These are phyloP conservation scores for Colletotrichum tofieldiae DNA, from an alignment of 2,329 filamentous ascomycete genomes.

Conservation along the genomic window DNA sequence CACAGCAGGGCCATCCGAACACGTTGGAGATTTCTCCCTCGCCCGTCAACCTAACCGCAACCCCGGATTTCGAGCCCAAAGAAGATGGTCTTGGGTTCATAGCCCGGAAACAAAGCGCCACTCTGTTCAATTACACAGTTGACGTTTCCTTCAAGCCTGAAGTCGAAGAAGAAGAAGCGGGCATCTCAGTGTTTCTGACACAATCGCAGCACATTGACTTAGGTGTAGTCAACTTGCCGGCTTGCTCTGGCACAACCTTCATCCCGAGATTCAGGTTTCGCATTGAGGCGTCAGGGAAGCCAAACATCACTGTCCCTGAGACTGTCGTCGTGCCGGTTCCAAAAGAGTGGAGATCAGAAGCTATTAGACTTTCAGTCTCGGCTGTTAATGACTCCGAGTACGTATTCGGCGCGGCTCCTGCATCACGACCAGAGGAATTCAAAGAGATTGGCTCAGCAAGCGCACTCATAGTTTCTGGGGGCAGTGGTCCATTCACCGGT, in stretches of 20 bases:
- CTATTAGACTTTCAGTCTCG: constrained; percentile 59
- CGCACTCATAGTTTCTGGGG: constrained; percentile 38
- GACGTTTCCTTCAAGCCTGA: constrained; percentile 61
- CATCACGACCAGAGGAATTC: constrained; percentile 34
- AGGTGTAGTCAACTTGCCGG: constrained; percentile 54
- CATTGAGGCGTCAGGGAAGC: constrained; percentile 56
- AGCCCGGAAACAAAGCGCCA: constrained; percentile 68
- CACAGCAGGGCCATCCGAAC: constrained; percentile 55
- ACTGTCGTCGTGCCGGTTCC: constrained; percentile 58
- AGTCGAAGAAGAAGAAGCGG: constrained; percentile 63
- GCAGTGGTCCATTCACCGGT: constrained; percentile 50
- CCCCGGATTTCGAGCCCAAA: constrained; percentile 58
- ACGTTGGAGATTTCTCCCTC: constrained; percentile 48
- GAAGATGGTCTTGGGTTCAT: constrained; percentile 62
- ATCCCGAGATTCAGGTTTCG: constrained; percentile 61
- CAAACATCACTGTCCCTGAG: constrained; percentile 50
- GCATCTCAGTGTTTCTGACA: constrained; percentile 68
- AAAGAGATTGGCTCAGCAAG: constrained; percentile 54
- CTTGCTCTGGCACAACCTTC: constrained; percentile 31
- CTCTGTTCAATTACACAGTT: constrained; percentile 66
- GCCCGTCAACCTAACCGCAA: constrained; percentile 44
- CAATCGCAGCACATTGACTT: constrained; percentile 68
- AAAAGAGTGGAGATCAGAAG: constrained; percentile 52
- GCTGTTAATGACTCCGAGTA: constrained; percentile 63
- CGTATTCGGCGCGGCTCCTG: constrained; percentile 55